These are phyloP conservation scores for Penicillium verhagenii DNA, from an alignment of 495 filamentous ascomycete genomes.

Conservation along the genomic window DNA sequence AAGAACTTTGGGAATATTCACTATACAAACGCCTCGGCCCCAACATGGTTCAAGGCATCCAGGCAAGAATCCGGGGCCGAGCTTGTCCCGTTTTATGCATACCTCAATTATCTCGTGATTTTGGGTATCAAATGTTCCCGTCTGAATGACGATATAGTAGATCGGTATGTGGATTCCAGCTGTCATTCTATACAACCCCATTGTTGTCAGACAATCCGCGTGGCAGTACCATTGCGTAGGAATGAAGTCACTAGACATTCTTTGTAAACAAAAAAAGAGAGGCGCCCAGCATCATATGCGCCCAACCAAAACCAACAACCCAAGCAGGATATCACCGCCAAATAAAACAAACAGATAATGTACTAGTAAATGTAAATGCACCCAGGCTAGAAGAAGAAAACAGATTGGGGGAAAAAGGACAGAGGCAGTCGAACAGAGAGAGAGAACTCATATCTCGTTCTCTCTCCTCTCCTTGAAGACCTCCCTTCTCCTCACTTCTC, in stretches of 20 bases:
- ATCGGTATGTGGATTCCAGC: not conserved
- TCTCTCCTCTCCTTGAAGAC: constrained; percentile 37
- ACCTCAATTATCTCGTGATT: too few species aligned
- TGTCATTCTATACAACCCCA: not conserved
- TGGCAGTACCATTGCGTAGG: not conserved
- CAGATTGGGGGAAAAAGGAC: not conserved
- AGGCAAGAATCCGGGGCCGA: not conserved
- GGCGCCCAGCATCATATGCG: not conserved
- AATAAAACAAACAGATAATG: not conserved
- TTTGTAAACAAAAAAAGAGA: not conserved
- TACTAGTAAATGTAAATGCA: not conserved
- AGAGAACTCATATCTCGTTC: constrained; percentile 38
- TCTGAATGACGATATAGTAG: not conserved
- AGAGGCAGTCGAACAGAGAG: too few species aligned
- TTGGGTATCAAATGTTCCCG: not conserved
- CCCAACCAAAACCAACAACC: not conserved
- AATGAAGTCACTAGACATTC: not conserved
- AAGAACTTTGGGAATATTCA: not conserved
- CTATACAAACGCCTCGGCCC: not conserved
- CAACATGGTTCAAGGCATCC: not conserved
- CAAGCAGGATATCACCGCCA: constrained; percentile 3
- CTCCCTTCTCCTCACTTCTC: constrained; percentile 60
- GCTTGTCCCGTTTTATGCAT: too few species aligned
- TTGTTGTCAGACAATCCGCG: not conserved
- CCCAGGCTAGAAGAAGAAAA: not conserved